phyloP scores from a whole-genome alignment of 2,329 filamentous ascomycete genomes.

The Pyricularia pennisetigena region DNA sequence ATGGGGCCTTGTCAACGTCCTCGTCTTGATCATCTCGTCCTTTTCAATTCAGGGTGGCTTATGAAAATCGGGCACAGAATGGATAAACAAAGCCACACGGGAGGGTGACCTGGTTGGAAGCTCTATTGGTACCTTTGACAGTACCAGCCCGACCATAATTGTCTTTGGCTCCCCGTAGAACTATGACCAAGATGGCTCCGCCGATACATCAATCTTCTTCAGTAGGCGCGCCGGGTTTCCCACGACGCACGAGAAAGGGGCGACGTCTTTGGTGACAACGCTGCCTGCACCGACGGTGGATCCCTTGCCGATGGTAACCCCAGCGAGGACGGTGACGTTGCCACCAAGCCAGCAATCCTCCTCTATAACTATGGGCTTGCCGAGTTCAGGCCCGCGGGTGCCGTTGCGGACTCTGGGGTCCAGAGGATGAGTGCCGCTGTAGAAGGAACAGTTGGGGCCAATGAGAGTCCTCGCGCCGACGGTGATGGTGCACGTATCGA shows the following conservation, averaged over 20 bases:
- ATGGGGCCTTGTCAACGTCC: constrained; percentile 76
- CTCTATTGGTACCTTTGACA: background rate
- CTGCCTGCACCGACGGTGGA: constrained; percentile 69
- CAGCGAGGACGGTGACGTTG: constrained; percentile 60
- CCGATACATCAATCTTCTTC: constrained; percentile 22
- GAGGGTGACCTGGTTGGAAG: background rate
- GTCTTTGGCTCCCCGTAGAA: background rate
- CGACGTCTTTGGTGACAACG: constrained; percentile 73
- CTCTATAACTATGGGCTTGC: constrained; percentile 63
- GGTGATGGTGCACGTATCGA: constrained; percentile 67
- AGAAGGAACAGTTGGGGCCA: constrained; percentile 71
- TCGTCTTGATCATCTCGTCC: constrained; percentile 75
- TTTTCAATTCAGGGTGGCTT: constrained; percentile 90
- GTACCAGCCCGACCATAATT: background rate
- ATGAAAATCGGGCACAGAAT: constrained; percentile 28
- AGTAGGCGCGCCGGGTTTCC: constrained; percentile 59
- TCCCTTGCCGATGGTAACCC: constrained; percentile 69
- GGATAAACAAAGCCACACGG: background rate
- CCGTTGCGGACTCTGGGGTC: constrained; percentile 69
- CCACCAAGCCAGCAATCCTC: constrained; percentile 78
- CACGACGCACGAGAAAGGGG: constrained; percentile 50
- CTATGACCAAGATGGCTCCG: background rate
- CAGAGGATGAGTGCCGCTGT: constrained; percentile 64
- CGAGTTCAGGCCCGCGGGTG: constrained; percentile 62
- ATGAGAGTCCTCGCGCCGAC: constrained; percentile 71